These are phyloP conservation scores for Tuber borchii DNA, from an alignment of 495 filamentous ascomycete genomes.

Conservation along the genomic window DNA sequence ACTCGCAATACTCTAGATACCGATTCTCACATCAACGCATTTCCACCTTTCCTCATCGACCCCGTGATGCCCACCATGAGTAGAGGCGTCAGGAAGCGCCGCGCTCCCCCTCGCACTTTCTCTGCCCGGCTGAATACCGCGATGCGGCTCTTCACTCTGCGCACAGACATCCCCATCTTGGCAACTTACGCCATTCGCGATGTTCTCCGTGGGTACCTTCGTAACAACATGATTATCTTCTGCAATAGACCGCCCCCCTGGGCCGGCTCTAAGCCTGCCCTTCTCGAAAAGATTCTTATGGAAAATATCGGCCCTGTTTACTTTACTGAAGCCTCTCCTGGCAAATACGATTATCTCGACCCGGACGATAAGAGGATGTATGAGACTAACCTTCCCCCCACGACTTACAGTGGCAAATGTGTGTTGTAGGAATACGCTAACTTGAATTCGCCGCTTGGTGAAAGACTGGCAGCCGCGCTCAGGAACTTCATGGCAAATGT, in stretches of 20 bases:
- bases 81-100: neutral
- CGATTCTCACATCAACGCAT: neutral
- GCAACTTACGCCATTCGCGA: neutral
- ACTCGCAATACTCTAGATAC: neutral
- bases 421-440: neutral
- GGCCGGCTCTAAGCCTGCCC: neutral
- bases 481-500: neutral
- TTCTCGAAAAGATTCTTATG: neutral
- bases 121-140: neutral
- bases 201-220: neutral
- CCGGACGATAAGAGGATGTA: neutral
- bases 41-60: neutral
- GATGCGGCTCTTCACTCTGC: neutral
- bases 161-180: neutral
- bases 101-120: neutral
- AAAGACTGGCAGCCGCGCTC: neutral
- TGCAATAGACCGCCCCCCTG: neutral
- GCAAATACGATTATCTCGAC: neutral
- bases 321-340: neutral
- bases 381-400: neutral
- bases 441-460: neutral
- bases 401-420: neutral
- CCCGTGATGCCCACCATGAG: neutral
- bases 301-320: neutral
- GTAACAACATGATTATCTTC: neutral